Base-by-base conservation (phyloP, 2,329 filamentous ascomycete species). In the Hirsutella minnesotensis region DNA sequence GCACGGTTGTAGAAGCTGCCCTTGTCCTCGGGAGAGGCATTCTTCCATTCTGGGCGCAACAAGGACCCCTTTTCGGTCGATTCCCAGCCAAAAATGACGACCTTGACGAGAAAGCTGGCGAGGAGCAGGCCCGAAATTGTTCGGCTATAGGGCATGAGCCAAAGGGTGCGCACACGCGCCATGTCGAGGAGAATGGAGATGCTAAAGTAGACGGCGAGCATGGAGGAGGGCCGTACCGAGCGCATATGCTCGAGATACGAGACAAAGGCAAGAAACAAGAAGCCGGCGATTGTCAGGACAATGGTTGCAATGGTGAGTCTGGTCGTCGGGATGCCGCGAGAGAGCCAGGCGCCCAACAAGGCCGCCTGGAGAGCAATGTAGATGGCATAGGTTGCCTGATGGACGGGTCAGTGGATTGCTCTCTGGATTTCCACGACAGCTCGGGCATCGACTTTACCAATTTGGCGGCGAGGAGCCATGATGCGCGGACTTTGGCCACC, bases 171-270 rank as follows among this genome's bases (percentile, higher is more conserved):
- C 2, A 50, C 49, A 13, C 52, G 54, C 0, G 56, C 54, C n/a
- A 55, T 43, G 39, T 65, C 61, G 18, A 62, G 50, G 4, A 62
- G 38, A 7, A 56, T 44, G 1, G 59, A 58, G 5, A 53, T 38
- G 33, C 60, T 51, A 13, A 64, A 42, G 40, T 56, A 65, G 7
- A 49, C 38, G 33, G 44, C 51, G 15, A 65, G 45, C 3, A 62
- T 40, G 1, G 57, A 49, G 2, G 61, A 64, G 3, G 62, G 61
- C 10, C 56, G 49, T 10, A 60, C 48, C 7, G 57, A 53, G 3
- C 53, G 51, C 7, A 44, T 46, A 43, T 65, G 61, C 40, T 64
- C 60, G 8, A 49, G 41, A 39, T 54, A 62, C 0, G 59, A 63
- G 9, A 58, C 34, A 8, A 45, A 40, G 3, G 49, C 30, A 13